Conservation (phyloP, 2,329 filamentous ascomycete genomes). For the Aspergillus fructus region DNA sequence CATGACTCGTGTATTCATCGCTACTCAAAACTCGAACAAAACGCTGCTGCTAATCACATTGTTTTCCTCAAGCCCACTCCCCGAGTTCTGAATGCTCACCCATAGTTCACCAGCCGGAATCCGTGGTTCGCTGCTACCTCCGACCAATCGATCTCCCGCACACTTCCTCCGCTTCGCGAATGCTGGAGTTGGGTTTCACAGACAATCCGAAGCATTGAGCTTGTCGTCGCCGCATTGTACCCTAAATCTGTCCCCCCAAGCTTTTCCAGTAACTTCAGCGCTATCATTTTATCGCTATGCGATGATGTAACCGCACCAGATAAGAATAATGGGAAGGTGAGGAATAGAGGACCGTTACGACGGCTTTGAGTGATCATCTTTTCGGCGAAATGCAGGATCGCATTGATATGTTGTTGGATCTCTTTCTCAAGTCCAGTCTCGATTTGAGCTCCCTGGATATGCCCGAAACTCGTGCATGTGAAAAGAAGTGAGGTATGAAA, state of each 20-base stretch:
- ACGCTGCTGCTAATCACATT: neutral
- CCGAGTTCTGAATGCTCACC: slow-evolving; percentile 28
- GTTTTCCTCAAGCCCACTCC: neutral
- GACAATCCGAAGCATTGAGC: slow-evolving; percentile 47
- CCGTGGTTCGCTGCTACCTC: slow-evolving; percentile 47
- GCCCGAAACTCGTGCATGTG: slow-evolving; percentile 54
- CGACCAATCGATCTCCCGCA: slow-evolving; percentile 52
- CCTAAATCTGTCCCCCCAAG: slow-evolving; percentile 52
- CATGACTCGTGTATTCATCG: slow-evolving; percentile 2
- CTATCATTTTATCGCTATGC: slow-evolving; percentile 45
- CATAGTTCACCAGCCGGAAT: slow-evolving; percentile 53
- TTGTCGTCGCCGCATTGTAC: slow-evolving; percentile 47
- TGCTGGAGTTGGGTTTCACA: slow-evolving; percentile 49
- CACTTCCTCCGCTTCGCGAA: slow-evolving; percentile 39
- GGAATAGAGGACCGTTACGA: slow-evolving; percentile 45
- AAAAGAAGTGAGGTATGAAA: slow-evolving; percentile 54
- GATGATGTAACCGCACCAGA: slow-evolving; percentile 47
- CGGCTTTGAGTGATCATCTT: slow-evolving; percentile 37
- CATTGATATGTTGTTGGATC: slow-evolving; percentile 44
- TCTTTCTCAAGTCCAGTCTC: slow-evolving; percentile 40
- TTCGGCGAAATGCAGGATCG: slow-evolving; percentile 48
- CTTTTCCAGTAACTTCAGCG: slow-evolving; percentile 49
- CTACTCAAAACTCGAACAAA: neutral
- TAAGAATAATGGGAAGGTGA: slow-evolving; percentile 56
- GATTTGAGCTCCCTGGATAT: slow-evolving; percentile 24